Percentiles rank a stretch among this genome's conserved stretches.
These are phyloP conservation scores for Ceratocystis cacaofunesta DNA, from an alignment of 2,329 filamentous ascomycete genomes.

Conservation along the genomic window DNA sequence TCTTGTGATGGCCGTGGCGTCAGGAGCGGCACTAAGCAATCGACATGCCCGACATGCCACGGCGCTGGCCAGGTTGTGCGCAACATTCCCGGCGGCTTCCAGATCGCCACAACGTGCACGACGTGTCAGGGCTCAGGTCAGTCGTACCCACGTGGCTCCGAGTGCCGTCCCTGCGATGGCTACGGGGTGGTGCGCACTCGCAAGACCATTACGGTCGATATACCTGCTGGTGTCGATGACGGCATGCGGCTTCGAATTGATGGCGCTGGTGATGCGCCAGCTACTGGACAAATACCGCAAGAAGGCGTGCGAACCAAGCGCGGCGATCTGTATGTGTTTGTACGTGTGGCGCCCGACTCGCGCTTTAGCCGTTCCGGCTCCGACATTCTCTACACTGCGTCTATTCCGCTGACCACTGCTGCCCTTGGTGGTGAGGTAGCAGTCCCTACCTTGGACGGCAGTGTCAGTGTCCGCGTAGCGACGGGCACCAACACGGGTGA, in stretches of 20 bases:
- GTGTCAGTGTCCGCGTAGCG: slow-evolving; percentile 78
- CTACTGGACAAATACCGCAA: slow-evolving; percentile 54
- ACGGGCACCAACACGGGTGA: slow-evolving; percentile 90
- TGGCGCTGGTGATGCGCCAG: slow-evolving; percentile 74
- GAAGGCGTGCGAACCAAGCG: slow-evolving; percentile 45
- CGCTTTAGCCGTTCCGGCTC: slow-evolving; percentile 80
- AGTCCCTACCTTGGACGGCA: slow-evolving; percentile 78
- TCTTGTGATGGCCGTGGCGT: slow-evolving; percentile 74
- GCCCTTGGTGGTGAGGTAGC: slow-evolving; percentile 79
- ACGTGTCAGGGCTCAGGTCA: slow-evolving; percentile 67
- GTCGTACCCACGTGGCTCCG: slow-evolving; percentile 60
- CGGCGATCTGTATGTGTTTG: slow-evolving; percentile 83
- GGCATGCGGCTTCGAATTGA: slow-evolving; percentile 81
- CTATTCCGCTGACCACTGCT: slow-evolving; percentile 82
- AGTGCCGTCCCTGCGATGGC: slow-evolving; percentile 67
- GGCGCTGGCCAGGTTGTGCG: slow-evolving; percentile 79
- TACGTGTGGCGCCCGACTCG: slow-evolving; percentile 75
- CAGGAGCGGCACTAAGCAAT: slow-evolving; percentile 62
- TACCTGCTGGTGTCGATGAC: slow-evolving; percentile 89
- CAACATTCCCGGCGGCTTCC: slow-evolving; percentile 83
- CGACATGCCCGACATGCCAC: slow-evolving; percentile 63
- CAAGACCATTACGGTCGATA: slow-evolving; percentile 75
- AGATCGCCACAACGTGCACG: slow-evolving; percentile 82
- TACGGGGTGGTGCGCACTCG: slow-evolving; percentile 72
- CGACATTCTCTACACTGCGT: slow-evolving; percentile 84